Base-by-base conservation (phyloP, 371 early-diverging fungal species). In the Apophysomyces elegans region DNA sequence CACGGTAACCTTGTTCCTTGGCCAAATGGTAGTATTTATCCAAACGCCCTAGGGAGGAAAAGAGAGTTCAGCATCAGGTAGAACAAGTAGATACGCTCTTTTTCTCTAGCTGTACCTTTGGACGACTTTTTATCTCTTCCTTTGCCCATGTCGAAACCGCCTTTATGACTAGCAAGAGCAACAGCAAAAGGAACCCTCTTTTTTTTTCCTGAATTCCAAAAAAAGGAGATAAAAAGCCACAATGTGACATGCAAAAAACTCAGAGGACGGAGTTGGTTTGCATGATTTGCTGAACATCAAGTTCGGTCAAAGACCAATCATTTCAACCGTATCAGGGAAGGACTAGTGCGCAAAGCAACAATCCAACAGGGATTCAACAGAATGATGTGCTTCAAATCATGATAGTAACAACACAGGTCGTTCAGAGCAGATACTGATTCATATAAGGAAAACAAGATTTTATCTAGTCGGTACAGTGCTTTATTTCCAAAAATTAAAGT, bases 11-110 rank as follows among this genome's bases (percentile, higher is more conserved):
- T 78, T 99, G 99, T 77, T 99, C 99, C 87, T 99, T 99, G 78
- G 99, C 99, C 84, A 99, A 89, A 81, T 98, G 95, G 84, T 99
- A 99, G 87, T 96, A 99, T 88, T 99, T 99, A 88, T 99, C 99
- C 86, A 99, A 89, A 83, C 99, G 95, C 62, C 96, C 96, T 84
- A 54, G 38, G 46, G 8, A 26, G 12, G 5, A 56, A 50, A 8
- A 37, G 5, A 54, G 7, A n/a, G 21, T 14, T 50, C 32, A 26
- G 32, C 32, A 26, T 26, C 32, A 26, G 32, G 32, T 26, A 26
- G 32, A 26, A 26, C 32, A 26, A 26, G 32, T 26, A 26, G 2
- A 26, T 26, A 26, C 32, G 2, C 2, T 26, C 32, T 26, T 26
- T 14, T 58, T 35, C 14, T 64, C 26, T 66, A 26, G 18, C 4